Evolutionary conservation across 768 basidiomycete genomes (phyloP), one percentile per base, ranked within the genome.

Genomic region (Hericium coralloides): DNA sequence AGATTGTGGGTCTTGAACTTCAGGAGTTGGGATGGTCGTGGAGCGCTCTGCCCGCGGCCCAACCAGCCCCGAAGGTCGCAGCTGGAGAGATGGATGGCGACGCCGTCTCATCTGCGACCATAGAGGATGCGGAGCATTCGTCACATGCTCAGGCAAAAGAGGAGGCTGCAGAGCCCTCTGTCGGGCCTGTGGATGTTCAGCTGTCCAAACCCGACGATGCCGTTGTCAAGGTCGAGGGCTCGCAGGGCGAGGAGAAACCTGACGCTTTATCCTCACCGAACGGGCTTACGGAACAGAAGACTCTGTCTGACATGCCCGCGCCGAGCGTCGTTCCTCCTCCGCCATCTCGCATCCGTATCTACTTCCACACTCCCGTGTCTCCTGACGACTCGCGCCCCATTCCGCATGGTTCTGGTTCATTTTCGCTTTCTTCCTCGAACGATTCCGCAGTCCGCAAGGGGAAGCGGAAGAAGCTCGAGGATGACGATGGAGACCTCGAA

Each of bases 1-100:
- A 95, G 74, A 93, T 99, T 68, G 78, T 95, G 66, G 94, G 89
- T 25, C 77, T 98, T 63, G 84, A 90, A 68, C 87, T 97, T 63
- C 82, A 78, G 64, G 85, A 87, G 63, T 74, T 97, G 58, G 75
- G 74, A 63, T 98, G 95, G 95, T 79, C 76, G 52, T 98, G 95
- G 95, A 92, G 93, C 59, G 63, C 74, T 52, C 65, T 83, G 53
- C 81, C 81, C 36, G 59, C 65, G 39, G 58, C 64, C 18, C 57
- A 63, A 55, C 53, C 65, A 60, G 62, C 66, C 47, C 43, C 53
- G 38, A 59, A 67, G 31, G 45, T 61, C 22, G 63, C 64, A 31
- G 57, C 69, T 53, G 63, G 66, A 56, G 31, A 31, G 10, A 8
- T 31, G 31, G 68, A 70, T 43, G 68, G 69, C 52, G 68, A 70